Evolutionary conservation across 2,329 filamentous ascomycete species (phyloP).

Genomic region (Fusarium begoniae): DNA sequence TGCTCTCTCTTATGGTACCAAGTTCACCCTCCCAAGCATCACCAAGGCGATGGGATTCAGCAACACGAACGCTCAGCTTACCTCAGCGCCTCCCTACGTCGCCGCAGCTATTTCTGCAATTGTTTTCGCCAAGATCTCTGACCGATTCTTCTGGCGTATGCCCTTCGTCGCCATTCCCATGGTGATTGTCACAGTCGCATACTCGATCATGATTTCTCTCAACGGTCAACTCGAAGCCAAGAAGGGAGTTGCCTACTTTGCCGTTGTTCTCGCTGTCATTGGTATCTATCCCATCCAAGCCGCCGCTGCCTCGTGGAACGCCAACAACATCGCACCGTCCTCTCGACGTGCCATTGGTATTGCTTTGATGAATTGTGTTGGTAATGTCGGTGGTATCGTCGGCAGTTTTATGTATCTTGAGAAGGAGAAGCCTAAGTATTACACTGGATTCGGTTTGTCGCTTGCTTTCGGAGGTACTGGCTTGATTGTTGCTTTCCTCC

Average conservation of each 20-base stretch:
- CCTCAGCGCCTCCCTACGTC: constrained; percentile 67
- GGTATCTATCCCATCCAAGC: constrained; percentile 39
- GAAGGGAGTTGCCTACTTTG: constrained; percentile 34
- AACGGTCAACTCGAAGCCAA: constrained; percentile 28
- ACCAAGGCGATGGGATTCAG: constrained; percentile 40
- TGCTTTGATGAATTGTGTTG: constrained; percentile 44
- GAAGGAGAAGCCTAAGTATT: constrained; percentile 59
- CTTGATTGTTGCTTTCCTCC: constrained; percentile 42
- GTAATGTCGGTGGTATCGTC: constrained; percentile 43
- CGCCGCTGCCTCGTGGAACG: constrained; percentile 37
- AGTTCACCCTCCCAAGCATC: constrained; percentile 40
- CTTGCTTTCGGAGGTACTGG: constrained; percentile 46
- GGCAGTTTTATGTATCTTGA: constrained; percentile 44
- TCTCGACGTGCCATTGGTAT: constrained; percentile 47
- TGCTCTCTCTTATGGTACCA: constrained; percentile 40
- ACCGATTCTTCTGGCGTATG: constrained; percentile 60
- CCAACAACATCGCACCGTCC: constrained; percentile 38
- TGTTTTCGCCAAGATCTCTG: constrained; percentile 70
- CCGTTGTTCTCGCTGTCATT: constrained; percentile 30
- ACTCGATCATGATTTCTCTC: constrained; percentile 35
- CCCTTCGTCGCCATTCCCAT: constrained; percentile 37
- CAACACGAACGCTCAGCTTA: constrained; percentile 46
- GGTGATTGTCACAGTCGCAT: constrained; percentile 30
- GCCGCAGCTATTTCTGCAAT: constrained; percentile 72
- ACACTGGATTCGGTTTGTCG: constrained; percentile 49